Evolutionary conservation across 495 filamentous ascomycete species (phyloP), one percentile per base, ranked within the genome.

Genomic region (Podospora conica): DNA sequence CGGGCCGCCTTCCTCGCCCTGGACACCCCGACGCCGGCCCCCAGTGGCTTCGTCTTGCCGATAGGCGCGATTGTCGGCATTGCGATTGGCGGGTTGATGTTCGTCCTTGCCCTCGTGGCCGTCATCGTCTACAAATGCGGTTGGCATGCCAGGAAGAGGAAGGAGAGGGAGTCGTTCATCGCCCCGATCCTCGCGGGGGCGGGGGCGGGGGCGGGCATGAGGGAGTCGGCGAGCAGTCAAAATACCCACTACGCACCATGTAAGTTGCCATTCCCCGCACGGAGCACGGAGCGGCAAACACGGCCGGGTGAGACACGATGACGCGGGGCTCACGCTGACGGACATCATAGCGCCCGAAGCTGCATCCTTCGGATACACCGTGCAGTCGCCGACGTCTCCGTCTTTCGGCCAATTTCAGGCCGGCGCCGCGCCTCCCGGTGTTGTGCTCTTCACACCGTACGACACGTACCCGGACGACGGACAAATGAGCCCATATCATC

Each of bases 1-100:
- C 55, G 67, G 21, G 54, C 31, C 6, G 22, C 23, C 18, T 66
- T 60, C 40, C 24, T 63, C 12, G 31, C 40, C 9, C n/a, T 48
- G 63, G 63, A 53, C 7, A 18, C 55, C 15, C 1, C 58, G 24
- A 61, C 18, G 11, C 25, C 20, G 12, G 18, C 3, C 12, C 23
- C 55, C 22, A 10, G 3, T 3, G 33, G 23, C 58, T 31, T 27
- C n/a, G 59, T 27, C 18, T 25, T 69, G 27, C 33, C 63, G 4
- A 57, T 56, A 3, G 69, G 67, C 2, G 67, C 69, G 7, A 66
- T 71, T 33, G 64, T 31, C 3, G 69, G 69, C 6, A 71, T 71
- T 21, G 69, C 64, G 9, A 60, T 65, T 20, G 69, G 64, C 0
- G 53, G 22, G 22, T 55, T 40, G 10, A 7, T 66, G 5, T 28